Base-by-base conservation (phyloP, 306 rosid species). In the Lupinus albus region DNA sequence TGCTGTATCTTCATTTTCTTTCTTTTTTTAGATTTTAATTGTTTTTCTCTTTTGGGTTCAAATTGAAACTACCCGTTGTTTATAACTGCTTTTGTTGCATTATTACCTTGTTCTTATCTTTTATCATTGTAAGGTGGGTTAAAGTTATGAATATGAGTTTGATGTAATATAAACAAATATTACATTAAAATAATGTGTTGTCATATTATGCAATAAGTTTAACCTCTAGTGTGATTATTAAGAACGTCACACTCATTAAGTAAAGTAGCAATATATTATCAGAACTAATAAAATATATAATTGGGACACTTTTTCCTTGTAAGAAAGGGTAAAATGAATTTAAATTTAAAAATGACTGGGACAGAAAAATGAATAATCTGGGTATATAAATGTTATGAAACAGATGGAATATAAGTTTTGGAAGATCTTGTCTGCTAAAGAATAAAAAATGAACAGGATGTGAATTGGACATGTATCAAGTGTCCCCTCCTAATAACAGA, bases 351-450 rank as follows among this genome's bases (percentile, higher is more conserved):
- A n/a, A n/a, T n/a, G n/a, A n/a, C n/a, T n/a, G n/a, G n/a, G n/a
- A n/a, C n/a, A n/a, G n/a, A n/a, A n/a, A n/a, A n/a, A n/a, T 21
- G 74, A 75, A 68, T 35, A 64, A 68, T 35, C 16, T 56, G 56
- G 60, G 76, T 14, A 0, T 46, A 67, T 67, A 64, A 75, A 62
- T 69, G 86, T 78, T 82, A 63, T 65, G 76, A 76, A 72, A 36
- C 75, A 64, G 78, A 78, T 80, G 88, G 86, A 72, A 79, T 70
- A 79, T 73, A 47, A 65, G 80, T 80, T 17, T 88, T 88, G 83
- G 81, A 82, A 86, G 95, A 88, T 88, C 78, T 84, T 88, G 92
- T 83, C 89, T 86, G 84, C 67, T 73, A 83, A 71, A 68, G 93
- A 89, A 82, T 77, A 53, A 59, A 20, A 51, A 54, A 65, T 65